A percentile compares a stretch with the other conserved stretches of the same genome.
phyloP scores from a whole-genome alignment of 768 basidiomycete genomes.

The Trametes cingulata region DNA sequence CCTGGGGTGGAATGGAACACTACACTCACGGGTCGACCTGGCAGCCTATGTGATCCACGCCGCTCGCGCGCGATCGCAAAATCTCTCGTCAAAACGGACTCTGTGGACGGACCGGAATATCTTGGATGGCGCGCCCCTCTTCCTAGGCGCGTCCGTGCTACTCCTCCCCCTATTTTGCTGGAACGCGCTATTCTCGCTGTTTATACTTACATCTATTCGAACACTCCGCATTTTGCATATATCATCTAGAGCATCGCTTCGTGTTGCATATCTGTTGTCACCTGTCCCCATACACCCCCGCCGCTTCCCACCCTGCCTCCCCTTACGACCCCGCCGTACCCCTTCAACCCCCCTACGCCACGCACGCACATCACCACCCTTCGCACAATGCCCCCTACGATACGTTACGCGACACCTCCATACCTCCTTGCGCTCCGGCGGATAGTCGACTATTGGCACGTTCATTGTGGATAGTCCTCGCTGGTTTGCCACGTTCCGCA shows the following conservation, averaged over 20 bases:
- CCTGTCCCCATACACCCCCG: not conserved
- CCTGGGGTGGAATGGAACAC: constrained; percentile 48
- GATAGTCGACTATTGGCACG: constrained; percentile 15
- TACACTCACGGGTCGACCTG: constrained; percentile 22
- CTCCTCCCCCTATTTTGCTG: not conserved
- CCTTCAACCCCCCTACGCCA: not conserved
- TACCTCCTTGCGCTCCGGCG: constrained; percentile 15
- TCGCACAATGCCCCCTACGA: constrained; percentile 12
- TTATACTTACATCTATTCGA: constrained; percentile 23
- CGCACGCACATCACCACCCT: constrained; percentile 6
- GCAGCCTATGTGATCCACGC: constrained; percentile 5
- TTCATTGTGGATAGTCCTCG: constrained; percentile 15
- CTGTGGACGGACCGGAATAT: not conserved
- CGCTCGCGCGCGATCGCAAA: not conserved
- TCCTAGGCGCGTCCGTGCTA: not conserved
- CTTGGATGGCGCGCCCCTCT: constrained; percentile 1
- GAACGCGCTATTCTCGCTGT: constrained; percentile 5
- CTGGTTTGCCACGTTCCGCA: constrained; percentile 3
- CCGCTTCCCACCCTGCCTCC: not conserved
- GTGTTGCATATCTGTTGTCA: constrained; percentile 15
- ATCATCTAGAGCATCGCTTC: constrained; percentile 14
- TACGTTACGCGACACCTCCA: constrained; percentile 24
- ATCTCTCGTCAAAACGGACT: not conserved
- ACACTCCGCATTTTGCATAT: constrained; percentile 8
- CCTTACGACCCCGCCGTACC: not conserved